Evolutionary conservation across 345 rosid genomes (phyloP).

Genomic region (Erodium maritimum): DNA sequence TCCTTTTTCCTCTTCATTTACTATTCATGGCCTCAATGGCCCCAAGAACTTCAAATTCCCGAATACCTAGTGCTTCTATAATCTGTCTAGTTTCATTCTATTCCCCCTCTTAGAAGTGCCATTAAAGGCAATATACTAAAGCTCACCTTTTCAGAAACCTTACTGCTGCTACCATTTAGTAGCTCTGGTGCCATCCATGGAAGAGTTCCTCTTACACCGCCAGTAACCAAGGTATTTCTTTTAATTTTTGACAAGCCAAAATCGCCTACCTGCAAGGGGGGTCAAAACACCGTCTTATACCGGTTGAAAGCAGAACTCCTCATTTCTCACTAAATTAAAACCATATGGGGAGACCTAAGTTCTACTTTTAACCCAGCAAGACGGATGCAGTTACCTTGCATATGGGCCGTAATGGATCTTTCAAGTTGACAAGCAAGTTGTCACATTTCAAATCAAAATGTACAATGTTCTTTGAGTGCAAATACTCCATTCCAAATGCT

Average conservation of each 20-base stretch:
- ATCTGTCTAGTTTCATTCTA: no score
- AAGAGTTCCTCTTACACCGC: constrained; percentile 70
- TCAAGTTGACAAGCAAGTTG: constrained; percentile 92
- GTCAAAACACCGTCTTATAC: background rate
- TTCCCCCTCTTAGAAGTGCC: no score
- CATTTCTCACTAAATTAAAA: no score
- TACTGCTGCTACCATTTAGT: constrained; percentile 58
- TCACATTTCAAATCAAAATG: constrained; percentile 98
- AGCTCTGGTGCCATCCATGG: constrained; percentile 90
- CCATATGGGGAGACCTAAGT: background rate
- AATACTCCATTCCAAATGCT: constrained; percentile 98
- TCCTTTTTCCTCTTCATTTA: no score
- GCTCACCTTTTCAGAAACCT: constrained; percentile 67
- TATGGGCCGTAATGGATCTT: constrained; percentile 84
- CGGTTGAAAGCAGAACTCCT: background rate
- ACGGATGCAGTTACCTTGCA: constrained; percentile 58
- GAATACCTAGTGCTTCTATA: no score
- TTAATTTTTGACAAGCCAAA: constrained; percentile 76
- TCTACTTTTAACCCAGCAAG: background rate
- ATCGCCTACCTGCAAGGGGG: constrained; percentile 52
- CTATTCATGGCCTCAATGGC: no score
- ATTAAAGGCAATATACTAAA: background rate
- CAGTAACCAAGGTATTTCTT: constrained; percentile 68
- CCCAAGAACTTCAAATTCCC: no score
- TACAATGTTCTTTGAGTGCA: constrained; percentile 89